Evolutionary conservation across 179 eudicot species (phyloP).

Genomic region (Silene coronaria): DNA sequence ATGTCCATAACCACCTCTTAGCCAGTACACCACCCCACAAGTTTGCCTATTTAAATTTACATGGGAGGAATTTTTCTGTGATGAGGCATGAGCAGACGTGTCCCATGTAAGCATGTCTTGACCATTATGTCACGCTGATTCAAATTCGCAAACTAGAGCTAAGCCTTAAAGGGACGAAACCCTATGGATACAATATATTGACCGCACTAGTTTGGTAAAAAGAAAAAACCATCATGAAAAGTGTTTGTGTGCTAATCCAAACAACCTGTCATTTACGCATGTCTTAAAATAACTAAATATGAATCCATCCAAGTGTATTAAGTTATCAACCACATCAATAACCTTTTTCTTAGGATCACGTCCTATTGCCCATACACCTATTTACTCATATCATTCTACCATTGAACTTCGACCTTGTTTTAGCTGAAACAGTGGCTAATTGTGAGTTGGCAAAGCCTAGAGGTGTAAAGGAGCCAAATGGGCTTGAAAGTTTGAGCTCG

Average conservation of each 20-base stretch:
- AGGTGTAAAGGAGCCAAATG: too few species aligned
- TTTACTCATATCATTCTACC: neutral
- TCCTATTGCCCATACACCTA: neutral
- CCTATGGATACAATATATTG: neutral
- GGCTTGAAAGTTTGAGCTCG: too few species aligned
- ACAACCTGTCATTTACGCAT: neutral
- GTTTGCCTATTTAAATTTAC: conserved; percentile 2
- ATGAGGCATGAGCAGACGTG: neutral
- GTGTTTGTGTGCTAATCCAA: neutral
- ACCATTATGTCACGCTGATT: neutral
- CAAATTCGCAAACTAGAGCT: neutral
- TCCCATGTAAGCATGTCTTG: neutral
- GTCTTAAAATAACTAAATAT: neutral
- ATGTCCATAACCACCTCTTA: neutral
- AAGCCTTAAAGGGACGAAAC: neutral
- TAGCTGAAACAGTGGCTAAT: neutral
- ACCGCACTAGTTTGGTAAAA: neutral
- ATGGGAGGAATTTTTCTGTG: neutral
- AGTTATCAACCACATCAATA: neutral
- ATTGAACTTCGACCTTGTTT: neutral
- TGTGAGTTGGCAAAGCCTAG: neutral
- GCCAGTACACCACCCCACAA: neutral
- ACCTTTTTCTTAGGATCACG: too few species aligned
- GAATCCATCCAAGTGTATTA: neutral
- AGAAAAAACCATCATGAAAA: neutral